Evolutionary conservation across 2,329 filamentous ascomycete species (phyloP), one percentile per base, ranked within the genome.

Genomic region (Ophiostoma triangulosporum): DNA sequence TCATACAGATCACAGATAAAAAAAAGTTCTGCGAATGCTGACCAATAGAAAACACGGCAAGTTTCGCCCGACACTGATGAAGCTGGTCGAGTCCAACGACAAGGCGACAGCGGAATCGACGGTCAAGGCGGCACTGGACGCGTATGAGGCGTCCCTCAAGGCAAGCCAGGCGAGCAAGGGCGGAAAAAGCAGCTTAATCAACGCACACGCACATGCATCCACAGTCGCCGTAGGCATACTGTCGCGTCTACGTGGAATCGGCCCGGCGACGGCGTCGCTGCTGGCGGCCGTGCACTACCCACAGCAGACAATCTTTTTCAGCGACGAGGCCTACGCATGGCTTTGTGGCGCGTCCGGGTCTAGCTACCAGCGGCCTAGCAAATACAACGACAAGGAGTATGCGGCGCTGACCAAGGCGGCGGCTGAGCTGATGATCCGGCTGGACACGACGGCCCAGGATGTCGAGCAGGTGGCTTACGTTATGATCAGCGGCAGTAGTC

Each of bases 301-400:
- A 0, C 65, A 70, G 0, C 66, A 68, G 12, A 72, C 82, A 49
- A 75, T 86, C 1, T 91, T 91, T 71, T 91, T 91, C 67, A 85
- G 82, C 2, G 88, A 94, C 62, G 87, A 93, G 66, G 74, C 83
- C 3, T 91, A 82, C 63, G 76, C 81, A 59, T 91, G 85, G 85
- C 67, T 84, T 6, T 78, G 78, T 61, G 78, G 76, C 62, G 64
- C 66, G n/a, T 73, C 73, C 0, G 67, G 69, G 38, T 73, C 69
- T 52, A 66, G 62, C 26, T 29, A 46, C 43, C 43, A 31, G 4
- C n/a, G 32, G 0, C 66, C 70, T 24, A 81, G 88, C 64, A 85
- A 82, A 66, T 93, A 93, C 66, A 83, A 73, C 40, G 65, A 69
- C 20, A 81, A 80, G 59, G 86, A 90, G 66, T 91, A 89, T 60